Evolutionary conservation across 768 basidiomycete species (phyloP).

Genomic region (Hypholoma fasciculare): DNA sequence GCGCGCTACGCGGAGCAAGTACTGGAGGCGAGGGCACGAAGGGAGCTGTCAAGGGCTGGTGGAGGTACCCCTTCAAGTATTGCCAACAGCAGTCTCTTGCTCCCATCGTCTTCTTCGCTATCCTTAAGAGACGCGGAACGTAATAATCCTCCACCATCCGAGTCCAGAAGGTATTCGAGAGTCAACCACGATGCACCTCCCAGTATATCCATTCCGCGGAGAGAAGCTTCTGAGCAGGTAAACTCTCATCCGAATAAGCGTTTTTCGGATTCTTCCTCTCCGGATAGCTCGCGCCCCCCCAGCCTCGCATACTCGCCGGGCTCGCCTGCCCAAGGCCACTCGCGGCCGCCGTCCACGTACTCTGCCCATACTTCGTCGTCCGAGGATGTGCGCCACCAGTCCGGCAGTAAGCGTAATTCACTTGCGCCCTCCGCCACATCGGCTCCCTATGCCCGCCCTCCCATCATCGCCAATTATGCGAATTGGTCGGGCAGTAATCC

Average conservation of each 20-base stretch:
- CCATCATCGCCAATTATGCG: slow-evolving; percentile 32
- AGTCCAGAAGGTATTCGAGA: slow-evolving; percentile 39
- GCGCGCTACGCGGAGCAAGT: slow-evolving; percentile 59
- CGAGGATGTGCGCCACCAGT: slow-evolving; percentile 49
- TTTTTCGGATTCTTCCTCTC: slow-evolving; percentile 44
- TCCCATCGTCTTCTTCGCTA: slow-evolving; percentile 35
- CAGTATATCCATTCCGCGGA: slow-evolving; percentile 35
- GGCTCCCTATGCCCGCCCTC: slow-evolving; percentile 23
- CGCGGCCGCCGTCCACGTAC: slow-evolving; percentile 57
- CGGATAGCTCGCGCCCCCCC: slow-evolving; percentile 48
- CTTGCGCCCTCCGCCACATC: slow-evolving; percentile 21
- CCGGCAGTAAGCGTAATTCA: slow-evolving; percentile 42
- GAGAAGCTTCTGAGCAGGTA: slow-evolving; percentile 44
- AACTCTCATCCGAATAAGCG: slow-evolving; percentile 22
- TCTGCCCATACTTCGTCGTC: slow-evolving; percentile 56
- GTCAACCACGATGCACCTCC: slow-evolving; percentile 34
- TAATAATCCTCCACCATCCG: slow-evolving; percentile 32
- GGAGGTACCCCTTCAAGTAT: slow-evolving; percentile 29
- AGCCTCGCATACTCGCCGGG: slow-evolving; percentile 39
- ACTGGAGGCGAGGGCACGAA: slow-evolving; percentile 56
- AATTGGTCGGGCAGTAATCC: slow-evolving; percentile 40
- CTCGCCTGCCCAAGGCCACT: slow-evolving; percentile 37
- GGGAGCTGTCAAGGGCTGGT: slow-evolving; percentile 58
- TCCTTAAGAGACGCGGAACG: slow-evolving; percentile 42
- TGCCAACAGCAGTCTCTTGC: slow-evolving; percentile 25